phyloP scores from a whole-genome alignment of 1,284 basidiomycete species.

The Vanrija sp. region DNA sequence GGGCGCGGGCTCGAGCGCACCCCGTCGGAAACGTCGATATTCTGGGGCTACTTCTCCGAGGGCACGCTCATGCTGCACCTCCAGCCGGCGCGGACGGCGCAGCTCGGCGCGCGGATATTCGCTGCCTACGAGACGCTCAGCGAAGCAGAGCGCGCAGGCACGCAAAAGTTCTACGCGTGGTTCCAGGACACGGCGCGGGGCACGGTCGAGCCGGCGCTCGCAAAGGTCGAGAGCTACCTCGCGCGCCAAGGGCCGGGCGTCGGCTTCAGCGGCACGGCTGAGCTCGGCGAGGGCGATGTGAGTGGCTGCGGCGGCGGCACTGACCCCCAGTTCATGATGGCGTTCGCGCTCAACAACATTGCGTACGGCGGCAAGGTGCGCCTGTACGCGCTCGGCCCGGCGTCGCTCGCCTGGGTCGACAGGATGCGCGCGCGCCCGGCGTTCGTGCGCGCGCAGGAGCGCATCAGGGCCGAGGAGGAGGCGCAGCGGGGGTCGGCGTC shows the following conservation, averaged over 20 bases:
- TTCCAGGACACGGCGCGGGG: slow-evolving; percentile 9
- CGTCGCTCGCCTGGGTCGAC: slow-evolving; percentile 8
- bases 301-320: slow-evolving; percentile 2
- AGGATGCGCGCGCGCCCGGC: slow-evolving; percentile 10
- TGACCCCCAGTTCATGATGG: slow-evolving; percentile 8
- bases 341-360: slow-evolving; percentile 2
- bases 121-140: background rate
- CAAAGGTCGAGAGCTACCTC: slow-evolving; percentile 28
- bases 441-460: slow-evolving; percentile 5
- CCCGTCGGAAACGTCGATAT: slow-evolving; percentile 20
- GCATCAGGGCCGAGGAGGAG: slow-evolving; percentile 10
- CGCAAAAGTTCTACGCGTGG: slow-evolving; percentile 21
- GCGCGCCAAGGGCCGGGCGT: slow-evolving; percentile 7
- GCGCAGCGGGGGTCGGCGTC: background rate
- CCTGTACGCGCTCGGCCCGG: slow-evolving; percentile 4
- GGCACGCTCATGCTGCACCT: slow-evolving; percentile 36
- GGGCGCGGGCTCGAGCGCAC: slow-evolving; percentile 13
- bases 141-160: slow-evolving; percentile 20
- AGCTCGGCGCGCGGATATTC: slow-evolving; percentile 2
- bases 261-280: slow-evolving; percentile 30
- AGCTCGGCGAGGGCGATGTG: slow-evolving; percentile 38
- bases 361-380: background rate
- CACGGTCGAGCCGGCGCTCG: slow-evolving; percentile 5
- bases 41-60: slow-evolving; percentile 40
- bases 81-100: slow-evolving; percentile 23